Evolutionary conservation across 164 flowering plant species (phyloP).

Genomic region (Nymphaea colorata): DNA sequence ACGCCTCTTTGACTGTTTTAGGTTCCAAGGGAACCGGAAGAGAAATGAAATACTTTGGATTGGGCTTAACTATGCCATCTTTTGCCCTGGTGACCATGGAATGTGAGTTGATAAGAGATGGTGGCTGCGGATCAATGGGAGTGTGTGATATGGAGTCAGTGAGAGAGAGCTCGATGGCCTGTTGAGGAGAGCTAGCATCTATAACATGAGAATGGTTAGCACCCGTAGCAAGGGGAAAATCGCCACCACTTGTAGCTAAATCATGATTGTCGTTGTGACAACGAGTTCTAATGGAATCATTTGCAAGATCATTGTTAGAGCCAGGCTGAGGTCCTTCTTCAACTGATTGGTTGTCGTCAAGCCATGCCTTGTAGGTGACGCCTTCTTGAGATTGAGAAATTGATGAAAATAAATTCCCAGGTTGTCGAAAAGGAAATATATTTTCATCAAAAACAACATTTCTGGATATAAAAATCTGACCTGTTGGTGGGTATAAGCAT

Average conservation of each 20-base stretch:
- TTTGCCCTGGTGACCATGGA: no score
- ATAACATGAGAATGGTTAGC: neutral
- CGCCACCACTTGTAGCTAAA: neutral
- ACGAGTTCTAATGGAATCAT: no score
- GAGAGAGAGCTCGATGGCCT: no score
- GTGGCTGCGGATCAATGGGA: no score
- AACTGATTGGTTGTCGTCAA: neutral
- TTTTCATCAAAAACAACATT: constrained; percentile 8
- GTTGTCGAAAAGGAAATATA: neutral
- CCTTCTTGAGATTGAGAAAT: neutral
- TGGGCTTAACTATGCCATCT: no score
- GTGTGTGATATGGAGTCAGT: no score
- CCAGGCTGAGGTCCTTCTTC: neutral
- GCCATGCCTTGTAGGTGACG: neutral
- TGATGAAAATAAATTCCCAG: neutral
- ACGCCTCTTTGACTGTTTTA: neutral
- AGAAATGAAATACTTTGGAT: neutral
- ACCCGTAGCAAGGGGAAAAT: neutral
- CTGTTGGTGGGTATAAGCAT: neutral
- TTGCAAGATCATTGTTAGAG: no score
- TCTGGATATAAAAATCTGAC: neutral
- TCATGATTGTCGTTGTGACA: neutral
- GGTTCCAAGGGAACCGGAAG: neutral
- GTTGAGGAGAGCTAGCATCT: no score
- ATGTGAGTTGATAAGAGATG: no score